Percentiles rank a stretch among this genome's conserved stretches.
Conservation (phyloP, 495 filamentous ascomycete species). For the Sordaria brevicollis region DNA sequence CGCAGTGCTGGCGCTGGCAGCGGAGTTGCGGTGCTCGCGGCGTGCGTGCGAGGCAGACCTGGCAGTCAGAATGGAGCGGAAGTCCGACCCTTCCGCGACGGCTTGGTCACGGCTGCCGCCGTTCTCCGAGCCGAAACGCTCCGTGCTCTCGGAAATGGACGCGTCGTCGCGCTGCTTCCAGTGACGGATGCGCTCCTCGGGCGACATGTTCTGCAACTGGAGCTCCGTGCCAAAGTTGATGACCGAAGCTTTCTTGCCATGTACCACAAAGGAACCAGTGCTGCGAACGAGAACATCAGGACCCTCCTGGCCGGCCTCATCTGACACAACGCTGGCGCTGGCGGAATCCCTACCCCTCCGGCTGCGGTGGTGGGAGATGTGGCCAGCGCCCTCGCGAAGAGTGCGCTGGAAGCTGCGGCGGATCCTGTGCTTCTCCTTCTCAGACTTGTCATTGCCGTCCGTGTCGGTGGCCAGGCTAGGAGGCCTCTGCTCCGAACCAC, state of each 20-base stretch:
- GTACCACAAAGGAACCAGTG: conserved; percentile 83
- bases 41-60: conserved; percentile 15
- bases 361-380: conserved; percentile 57
- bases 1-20: conserved; percentile 44
- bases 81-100: conserved; percentile 12
- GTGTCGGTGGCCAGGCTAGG: conserved; percentile 13
- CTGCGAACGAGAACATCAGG: conserved; percentile 63
- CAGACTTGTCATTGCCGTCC: conserved; percentile 19
- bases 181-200: conserved; percentile 60
- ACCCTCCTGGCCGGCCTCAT: conserved; percentile 47
- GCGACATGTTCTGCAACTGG: conserved; percentile 72
- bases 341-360: conserved; percentile 68
- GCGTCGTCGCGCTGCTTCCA: conserved; percentile 31
- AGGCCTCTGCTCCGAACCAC: conserved; percentile 9
- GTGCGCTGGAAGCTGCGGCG: conserved; percentile 90
- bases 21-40: conserved; percentile 38
- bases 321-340: conserved; percentile 48
- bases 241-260: conserved; percentile 95
- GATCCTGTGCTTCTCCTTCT: conserved; percentile 47
- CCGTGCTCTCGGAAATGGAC: not conserved
- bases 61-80: conserved; percentile 21
- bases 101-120: conserved; percentile 7
- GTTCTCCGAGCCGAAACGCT: not conserved
- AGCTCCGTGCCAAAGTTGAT: conserved; percentile 90
- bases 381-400: conserved; percentile 64